A percentile compares a stretch with the other conserved stretches of the same genome.
phyloP scores from a whole-genome alignment of 2,329 filamentous ascomycete genomes.

The Ophiostoma ips region DNA sequence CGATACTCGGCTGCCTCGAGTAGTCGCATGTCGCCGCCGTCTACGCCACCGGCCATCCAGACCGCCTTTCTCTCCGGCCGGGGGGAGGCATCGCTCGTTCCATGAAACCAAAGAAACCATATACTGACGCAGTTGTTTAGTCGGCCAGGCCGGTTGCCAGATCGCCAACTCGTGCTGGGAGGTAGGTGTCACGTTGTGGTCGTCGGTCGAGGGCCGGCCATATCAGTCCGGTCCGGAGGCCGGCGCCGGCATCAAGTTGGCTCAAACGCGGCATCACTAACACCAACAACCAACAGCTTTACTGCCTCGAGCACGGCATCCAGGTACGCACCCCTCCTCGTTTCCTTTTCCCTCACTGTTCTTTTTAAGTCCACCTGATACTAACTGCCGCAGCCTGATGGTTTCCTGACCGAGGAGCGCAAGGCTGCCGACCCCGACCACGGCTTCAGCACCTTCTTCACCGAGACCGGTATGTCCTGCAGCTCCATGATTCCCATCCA shows the following conservation, averaged over 20 bases:
- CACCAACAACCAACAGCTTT: conserved; percentile 54
- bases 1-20: too few relatives aligned
- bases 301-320: conserved; percentile 99
- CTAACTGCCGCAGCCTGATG: conserved; percentile 63
- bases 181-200: conserved; percentile 46
- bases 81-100: background rate
- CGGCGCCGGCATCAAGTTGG: background rate
- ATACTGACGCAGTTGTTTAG: conserved; percentile 48
- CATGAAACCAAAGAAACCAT: background rate
- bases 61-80: background rate
- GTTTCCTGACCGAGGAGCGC: conserved; percentile 95
- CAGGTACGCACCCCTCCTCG: conserved; percentile 50
- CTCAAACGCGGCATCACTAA: conserved; percentile 4
- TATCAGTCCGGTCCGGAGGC: too few relatives aligned
- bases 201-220: background rate
- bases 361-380: conserved; percentile 1
- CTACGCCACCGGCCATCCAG: too few relatives aligned
- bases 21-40: too few relatives aligned
- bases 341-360: conserved; percentile 10
- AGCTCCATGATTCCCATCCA: background rate
- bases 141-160: conserved; percentile 99
- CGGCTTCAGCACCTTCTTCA: conserved; percentile 99
- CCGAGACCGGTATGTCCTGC: conserved; percentile 73
- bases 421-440: conserved; percentile 87
- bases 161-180: conserved; percentile 99